Percentiles rank a stretch among this genome's conserved stretches.
Evolutionary conservation across 176 grass and related monocot genomes (phyloP).

Genomic region (Alopecurus myosuroides): DNA sequence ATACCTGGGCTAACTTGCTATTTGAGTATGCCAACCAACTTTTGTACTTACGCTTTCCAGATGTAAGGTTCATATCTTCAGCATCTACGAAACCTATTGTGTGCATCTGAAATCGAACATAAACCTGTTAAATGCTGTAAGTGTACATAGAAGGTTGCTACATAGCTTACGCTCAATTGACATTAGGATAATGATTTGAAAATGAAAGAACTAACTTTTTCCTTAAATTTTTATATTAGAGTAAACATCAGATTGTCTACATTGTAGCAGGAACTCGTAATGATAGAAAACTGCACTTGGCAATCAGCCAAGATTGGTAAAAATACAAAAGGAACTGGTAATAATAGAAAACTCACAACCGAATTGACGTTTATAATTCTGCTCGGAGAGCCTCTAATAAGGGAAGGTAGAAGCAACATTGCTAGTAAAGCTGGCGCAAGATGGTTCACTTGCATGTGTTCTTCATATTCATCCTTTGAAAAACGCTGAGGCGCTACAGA

Average conservation of each 20-base stretch:
- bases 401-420: constrained; percentile 93
- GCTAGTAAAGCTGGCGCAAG: constrained; percentile 80
- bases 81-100: constrained; percentile 72
- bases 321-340: neutral
- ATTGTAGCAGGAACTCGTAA: neutral
- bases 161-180: neutral
- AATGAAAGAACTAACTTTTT: neutral
- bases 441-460: constrained; percentile 99
- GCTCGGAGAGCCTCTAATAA: constrained; percentile 87
- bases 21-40: constrained; percentile 84
- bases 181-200: neutral
- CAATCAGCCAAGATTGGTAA: neutral
- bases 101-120: constrained; percentile 74
- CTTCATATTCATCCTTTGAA: constrained; percentile 91
- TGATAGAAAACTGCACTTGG: neutral
- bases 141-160: neutral
- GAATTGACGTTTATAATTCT: constrained; percentile 97
- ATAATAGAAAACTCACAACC: constrained; percentile 56
- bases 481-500: constrained; percentile 72
- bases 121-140: neutral
- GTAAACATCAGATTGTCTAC: neutral
- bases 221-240: neutral
- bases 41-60: constrained; percentile 68
- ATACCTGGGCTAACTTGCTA: constrained; percentile 96
- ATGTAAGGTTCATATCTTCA: constrained; percentile 89